Base-by-base conservation (phyloP, 306 rosid species). In the Pterocarpus macrocarpus region DNA sequence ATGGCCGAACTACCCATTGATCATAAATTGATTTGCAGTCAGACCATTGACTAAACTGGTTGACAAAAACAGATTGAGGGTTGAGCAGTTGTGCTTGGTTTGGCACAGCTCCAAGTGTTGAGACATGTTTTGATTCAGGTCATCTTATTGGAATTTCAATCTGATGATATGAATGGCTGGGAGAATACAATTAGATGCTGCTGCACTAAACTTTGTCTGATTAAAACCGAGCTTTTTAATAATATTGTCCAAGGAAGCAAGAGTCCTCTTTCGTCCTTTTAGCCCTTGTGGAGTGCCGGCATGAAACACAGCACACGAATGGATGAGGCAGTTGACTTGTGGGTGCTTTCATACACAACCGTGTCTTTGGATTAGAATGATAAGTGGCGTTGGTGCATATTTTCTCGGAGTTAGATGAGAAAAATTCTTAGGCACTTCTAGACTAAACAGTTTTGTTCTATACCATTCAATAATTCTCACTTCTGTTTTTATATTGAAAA, bases 1-100 rank as follows among this genome's bases (percentile, higher is more conserved):
- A 90, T 87, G 94, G 15, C 97, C 16, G 7, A 85, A 86, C 14
- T 90, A 85, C 85, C 95, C 97, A 33, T 28, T 58, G 56, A 32
- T 71, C 61, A 11, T 72, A 55, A 17, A 4, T 15, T 53, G 69
- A 73, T 80, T 83, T 85, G 33, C 70, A 30, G 80, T 44, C 64
- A 14, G 39, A 59, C 74, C 78, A 33, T 76, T 71, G 41, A 55
- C 64, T 76, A 22, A 44, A 81, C 50, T 34, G 72, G 73, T 13
- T 78, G 79, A 56, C 65, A 74, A 39, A 39, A 55, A 76, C 65
- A 52, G 33, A 52, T 30, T 58, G 43, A 71, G 53, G 59, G 59
- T 81, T 33, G 53, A 45, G 76, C 57, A 58, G 47, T 56, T 65
- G 17, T 44, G 70, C 32, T 66, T 83, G 59, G 43, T 65, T 71